A percentile compares a stretch with the other conserved stretches of the same genome.
Evolutionary conservation across 371 early-diverging fungal species (phyloP).

Genomic region (Dinochytrium kinnereticum): DNA sequence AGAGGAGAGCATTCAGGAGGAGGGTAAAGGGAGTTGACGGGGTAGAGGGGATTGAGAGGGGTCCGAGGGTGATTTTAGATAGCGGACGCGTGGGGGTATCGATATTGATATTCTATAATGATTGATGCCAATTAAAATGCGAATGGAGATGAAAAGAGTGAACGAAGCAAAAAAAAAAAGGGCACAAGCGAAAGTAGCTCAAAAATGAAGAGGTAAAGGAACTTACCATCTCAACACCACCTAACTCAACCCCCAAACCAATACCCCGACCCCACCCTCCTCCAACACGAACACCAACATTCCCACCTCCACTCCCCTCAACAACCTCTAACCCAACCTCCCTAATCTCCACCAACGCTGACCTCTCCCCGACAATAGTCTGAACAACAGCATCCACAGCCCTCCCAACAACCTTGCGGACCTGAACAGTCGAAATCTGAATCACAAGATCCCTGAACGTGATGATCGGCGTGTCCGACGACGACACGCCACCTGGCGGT

Average conservation of each 20-base stretch:
- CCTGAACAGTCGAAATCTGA: background rate
- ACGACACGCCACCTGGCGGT: too few species aligned
- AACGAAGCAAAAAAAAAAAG: background rate
- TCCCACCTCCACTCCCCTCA: background rate
- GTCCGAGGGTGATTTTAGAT: background rate
- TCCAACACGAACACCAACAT: constrained; percentile 1
- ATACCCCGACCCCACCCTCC: constrained; percentile 1
- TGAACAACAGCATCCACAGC: constrained; percentile 13
- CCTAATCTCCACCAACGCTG: constrained; percentile 5
- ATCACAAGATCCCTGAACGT: constrained; percentile 11
- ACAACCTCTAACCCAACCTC: constrained; percentile 11
- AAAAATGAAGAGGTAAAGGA: background rate
- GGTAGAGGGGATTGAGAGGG: background rate
- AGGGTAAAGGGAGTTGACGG: background rate
- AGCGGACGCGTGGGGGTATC: background rate
- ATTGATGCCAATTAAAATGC: background rate
- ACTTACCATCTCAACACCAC: constrained; percentile 13
- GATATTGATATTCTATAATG: background rate
- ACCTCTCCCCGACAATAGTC: background rate
- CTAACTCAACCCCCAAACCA: constrained; percentile 15
- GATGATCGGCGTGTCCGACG: too few species aligned
- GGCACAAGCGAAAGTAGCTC: background rate
- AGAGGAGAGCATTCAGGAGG: background rate
- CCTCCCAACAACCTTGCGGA: constrained; percentile 17
- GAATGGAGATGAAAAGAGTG: background rate